Base-by-base conservation (phyloP, 371 early-diverging fungal species). In the Chytridium lagenaria region DNA sequence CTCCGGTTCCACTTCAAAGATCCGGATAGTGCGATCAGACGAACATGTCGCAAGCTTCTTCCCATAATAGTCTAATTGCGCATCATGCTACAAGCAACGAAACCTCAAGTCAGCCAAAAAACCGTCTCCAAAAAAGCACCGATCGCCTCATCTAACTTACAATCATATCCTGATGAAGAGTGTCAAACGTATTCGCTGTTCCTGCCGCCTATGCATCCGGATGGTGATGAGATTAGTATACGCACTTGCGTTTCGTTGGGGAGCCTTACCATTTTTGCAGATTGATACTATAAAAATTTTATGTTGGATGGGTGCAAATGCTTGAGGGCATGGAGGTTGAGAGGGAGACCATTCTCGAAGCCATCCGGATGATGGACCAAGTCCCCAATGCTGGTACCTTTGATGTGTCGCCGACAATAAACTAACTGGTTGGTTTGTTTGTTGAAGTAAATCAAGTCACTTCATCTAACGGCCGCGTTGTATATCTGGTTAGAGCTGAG, bases 21-120 rank as follows among this genome's bases (percentile, higher is more conserved):
- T 89, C 65, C 92, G 90, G 80, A 98, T 92, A 50, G 95, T 90
- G 50, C 95, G 89, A 80, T 98, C 98, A 38, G 98, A 97, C 38
- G 99, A 98, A 83, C 96, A 95, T 15, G 99, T 98, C 1, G 98
- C 99, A 31, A 98, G 87, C 59, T 92, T 91, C 80, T 94, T 93
- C 72, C 97, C 97, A 80, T 97, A 98, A 84, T 97, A 98, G 84
- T 98, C 98, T 69, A 96, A 89, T 82, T 97, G 97, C 37, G 96
- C 98, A 88, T 98, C 99, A 84, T 98, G 99, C 94, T 95, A 59
- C 39, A 23, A 36, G 30, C 28, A 16, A 33, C 26, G 26, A 51
- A 22, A 36, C n/a, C 38, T 37, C 34, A 63, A 26, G 51, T 51
- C 37, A 38, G 50, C n/a, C 31, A 36, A 50, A 33, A 28, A 26